Percentiles rank a stretch among this genome's conserved stretches.
Evolutionary conservation across 495 filamentous ascomycete species (phyloP).

Genomic region (Lineolata rhizophorae): DNA sequence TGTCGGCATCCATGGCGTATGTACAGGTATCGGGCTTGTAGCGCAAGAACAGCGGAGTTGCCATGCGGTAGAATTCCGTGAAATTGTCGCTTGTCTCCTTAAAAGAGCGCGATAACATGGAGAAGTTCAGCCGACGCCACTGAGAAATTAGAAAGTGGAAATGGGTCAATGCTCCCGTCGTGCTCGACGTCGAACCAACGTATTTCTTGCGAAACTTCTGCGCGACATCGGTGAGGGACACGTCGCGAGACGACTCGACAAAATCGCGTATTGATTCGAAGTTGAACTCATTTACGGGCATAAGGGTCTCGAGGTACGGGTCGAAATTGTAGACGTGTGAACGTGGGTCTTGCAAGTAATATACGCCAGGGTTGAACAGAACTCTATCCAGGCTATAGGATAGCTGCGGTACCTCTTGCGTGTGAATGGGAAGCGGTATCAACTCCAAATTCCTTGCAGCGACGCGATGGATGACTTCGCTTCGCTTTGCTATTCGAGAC

Average conservation of each 20-base stretch:
- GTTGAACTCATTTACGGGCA: slow-evolving; percentile 82
- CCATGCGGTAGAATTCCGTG: slow-evolving; percentile 44
- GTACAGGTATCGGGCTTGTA: slow-evolving; percentile 59
- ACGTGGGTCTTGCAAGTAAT: slow-evolving; percentile 71
- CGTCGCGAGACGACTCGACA: slow-evolving; percentile 74
- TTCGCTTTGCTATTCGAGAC: too few species aligned
- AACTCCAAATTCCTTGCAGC: too few species aligned
- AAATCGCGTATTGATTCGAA: slow-evolving; percentile 67
- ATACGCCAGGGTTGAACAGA: slow-evolving; percentile 75
- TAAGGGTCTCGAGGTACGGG: slow-evolving; percentile 74
- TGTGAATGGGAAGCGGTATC: too few species aligned
- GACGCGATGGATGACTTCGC: too few species aligned
- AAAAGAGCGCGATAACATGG: slow-evolving; percentile 44
- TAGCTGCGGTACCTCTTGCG: too few species aligned
- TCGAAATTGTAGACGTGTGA: slow-evolving; percentile 90
- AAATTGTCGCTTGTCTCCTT: slow-evolving; percentile 43
- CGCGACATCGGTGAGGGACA: slow-evolving; percentile 40
- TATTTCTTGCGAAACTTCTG: slow-evolving; percentile 53
- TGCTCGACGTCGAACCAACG: slow-evolving; percentile 86
- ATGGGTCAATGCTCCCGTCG: slow-evolving; percentile 69
- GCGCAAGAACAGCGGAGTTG: slow-evolving; percentile 63
- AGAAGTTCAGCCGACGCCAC: slow-evolving; percentile 51
- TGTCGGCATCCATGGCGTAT: slow-evolving; percentile 98
- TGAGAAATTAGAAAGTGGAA: slow-evolving; percentile 82
- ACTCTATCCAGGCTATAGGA: too few species aligned